Base-by-base conservation (phyloP, 2,329 filamentous ascomycete species). In the Pleoardoris graminearum region DNA sequence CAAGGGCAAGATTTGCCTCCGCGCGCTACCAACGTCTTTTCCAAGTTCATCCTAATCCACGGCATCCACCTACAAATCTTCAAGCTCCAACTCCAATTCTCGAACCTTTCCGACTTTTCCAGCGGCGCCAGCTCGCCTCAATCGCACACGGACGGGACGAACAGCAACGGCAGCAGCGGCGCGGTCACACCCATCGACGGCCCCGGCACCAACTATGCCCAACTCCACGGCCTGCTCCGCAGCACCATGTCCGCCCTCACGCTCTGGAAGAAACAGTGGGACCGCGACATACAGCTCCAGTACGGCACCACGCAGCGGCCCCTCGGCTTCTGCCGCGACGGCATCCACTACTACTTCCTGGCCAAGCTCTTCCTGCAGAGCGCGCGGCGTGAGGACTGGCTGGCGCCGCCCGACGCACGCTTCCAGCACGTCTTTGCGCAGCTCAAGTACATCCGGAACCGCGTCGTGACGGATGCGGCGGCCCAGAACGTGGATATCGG, bases 41-140 rank as follows among this genome's bases (percentile, higher is more conserved):
- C 85, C 30, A 91, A 91, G 65, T 90, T 90, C 62, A 82, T 91
- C 50, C 72, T 91, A 41, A 83, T 91, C 7, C 88, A 91, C 63
- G 84, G 82, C 11, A 76, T 91, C 47, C 79, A 89, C 50, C 78
- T 83, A 5, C 79, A 88, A 58, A 82, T 90, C 57, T 83, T 79
- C 75, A 73, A 76, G 48, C 72, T 76, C 36, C 80, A 80, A 61
- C 78, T 76, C 42, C 76, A 79, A 55, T 61, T 76, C 14, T 52
- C 49, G 25, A 59, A 41, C 57, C 61, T 51, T 22, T 60, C 72
- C 42, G 69, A 57, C 11, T 57, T 61, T 11, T 66, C 69, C 4
- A 81, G 78, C 60, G 76, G 76, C 14, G 77, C 80, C 37, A 80
- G 76, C 50, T 85, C 84, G 1, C 85, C 85, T 25, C 72, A 83